Percentiles rank a stretch among this genome's conserved stretches.
Evolutionary conservation across 495 filamentous ascomycete species (phyloP).

Genomic region (Xylaria acuta): DNA sequence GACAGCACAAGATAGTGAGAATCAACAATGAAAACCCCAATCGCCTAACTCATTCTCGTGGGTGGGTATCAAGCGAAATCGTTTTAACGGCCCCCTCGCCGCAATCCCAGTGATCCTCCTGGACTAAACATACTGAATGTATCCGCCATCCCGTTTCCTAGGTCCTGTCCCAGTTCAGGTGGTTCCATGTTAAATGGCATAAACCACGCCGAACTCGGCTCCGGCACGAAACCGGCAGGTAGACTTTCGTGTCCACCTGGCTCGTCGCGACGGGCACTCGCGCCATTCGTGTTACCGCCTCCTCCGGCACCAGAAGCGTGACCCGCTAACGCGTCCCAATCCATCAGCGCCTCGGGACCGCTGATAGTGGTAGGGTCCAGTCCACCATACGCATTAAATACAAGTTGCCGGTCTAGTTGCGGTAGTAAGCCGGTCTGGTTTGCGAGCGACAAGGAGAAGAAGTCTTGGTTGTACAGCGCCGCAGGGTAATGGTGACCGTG

Average conservation of each 20-base stretch:
- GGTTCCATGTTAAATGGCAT: conserved; percentile 93
- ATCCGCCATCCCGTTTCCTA: conserved; percentile 47
- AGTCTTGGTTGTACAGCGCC: conserved; percentile 54
- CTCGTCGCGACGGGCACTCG: conserved; percentile 51
- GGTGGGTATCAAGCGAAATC: neutral
- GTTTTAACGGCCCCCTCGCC: conserved; percentile 34
- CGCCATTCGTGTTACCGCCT: conserved; percentile 64
- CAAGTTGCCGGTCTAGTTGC: conserved; percentile 77
- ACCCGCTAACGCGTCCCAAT: conserved; percentile 41
- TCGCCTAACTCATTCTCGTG: neutral
- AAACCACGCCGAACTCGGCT: conserved; percentile 84
- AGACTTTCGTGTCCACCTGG: conserved; percentile 31
- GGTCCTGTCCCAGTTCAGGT: conserved; percentile 62
- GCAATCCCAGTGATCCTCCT: conserved; percentile 34
- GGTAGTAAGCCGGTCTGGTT: conserved; percentile 54
- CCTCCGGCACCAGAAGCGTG: conserved; percentile 58
- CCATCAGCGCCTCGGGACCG: conserved; percentile 41
- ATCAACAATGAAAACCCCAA: neutral
- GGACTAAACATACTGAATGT: conserved; percentile 51
- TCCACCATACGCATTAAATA: conserved; percentile 77
- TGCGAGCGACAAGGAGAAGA: conserved; percentile 50
- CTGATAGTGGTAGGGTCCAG: conserved; percentile 56
- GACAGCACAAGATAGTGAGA: conserved; percentile 12
- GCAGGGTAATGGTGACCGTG: conserved; percentile 45
- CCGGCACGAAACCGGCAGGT: conserved; percentile 41